phyloP scores from a whole-genome alignment of 768 basidiomycete genomes.

The Cyclocybe aegerita region DNA sequence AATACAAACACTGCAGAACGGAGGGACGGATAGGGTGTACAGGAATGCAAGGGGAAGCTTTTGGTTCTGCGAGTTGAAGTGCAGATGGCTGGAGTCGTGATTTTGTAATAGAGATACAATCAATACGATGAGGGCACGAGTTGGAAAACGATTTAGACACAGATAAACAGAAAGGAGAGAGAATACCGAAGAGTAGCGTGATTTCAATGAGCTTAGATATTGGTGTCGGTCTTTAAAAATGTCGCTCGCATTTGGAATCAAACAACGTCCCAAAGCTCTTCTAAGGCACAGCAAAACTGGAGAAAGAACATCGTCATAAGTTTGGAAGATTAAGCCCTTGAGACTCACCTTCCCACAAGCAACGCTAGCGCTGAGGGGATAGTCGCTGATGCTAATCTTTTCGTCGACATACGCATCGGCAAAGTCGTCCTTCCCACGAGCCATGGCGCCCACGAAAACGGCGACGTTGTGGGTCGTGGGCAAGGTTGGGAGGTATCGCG shows the following conservation, averaged over 20 bases:
- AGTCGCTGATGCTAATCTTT: slow-evolving; percentile 96
- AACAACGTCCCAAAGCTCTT: slow-evolving; percentile 94
- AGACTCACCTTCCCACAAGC: slow-evolving; percentile 91
- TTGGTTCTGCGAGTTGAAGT: slow-evolving; percentile 45
- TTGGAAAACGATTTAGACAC: too few relatives aligned
- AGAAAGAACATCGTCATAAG: background rate
- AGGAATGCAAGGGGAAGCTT: background rate
- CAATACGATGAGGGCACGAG: too few relatives aligned
- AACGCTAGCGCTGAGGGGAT: slow-evolving; percentile 88
- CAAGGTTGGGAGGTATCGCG: slow-evolving; percentile 80
- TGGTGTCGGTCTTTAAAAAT: too few relatives aligned
- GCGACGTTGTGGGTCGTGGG: slow-evolving; percentile 89
- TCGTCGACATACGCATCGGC: slow-evolving; percentile 94
- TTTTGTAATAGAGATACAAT: slow-evolving; percentile 8
- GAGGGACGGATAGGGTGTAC: background rate
- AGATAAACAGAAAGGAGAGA: too few relatives aligned
- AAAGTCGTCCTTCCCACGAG: slow-evolving; percentile 93
- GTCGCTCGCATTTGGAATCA: slow-evolving; percentile 29
- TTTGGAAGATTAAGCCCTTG: background rate
- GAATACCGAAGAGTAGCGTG: too few relatives aligned
- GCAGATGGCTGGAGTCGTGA: slow-evolving; percentile 35
- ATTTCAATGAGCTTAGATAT: background rate
- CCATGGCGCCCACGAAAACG: slow-evolving; percentile 98
- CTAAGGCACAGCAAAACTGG: slow-evolving; percentile 88
- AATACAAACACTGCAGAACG: background rate